Conservation (phyloP, 257 asterid genomes). For the Solanum habrochaites region DNA sequence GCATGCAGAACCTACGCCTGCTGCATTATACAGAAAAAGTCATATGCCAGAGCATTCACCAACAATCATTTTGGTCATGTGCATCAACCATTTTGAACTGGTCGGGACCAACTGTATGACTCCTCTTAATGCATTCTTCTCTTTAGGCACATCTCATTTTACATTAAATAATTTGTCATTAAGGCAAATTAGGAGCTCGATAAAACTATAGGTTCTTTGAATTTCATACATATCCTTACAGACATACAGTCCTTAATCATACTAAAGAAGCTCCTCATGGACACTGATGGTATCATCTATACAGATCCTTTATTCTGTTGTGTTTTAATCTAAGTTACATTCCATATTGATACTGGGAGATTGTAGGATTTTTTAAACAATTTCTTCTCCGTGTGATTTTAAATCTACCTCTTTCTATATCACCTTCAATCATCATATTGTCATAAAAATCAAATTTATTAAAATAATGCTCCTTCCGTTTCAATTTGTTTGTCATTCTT, state of each 20-base stretch:
- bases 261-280: background rate
- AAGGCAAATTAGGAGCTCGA: background rate
- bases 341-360: background rate
- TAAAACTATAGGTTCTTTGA: background rate
- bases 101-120: background rate
- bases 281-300: background rate
- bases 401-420: background rate
- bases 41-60: background rate
- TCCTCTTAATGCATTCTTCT: background rate
- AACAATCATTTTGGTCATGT: background rate
- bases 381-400: background rate
- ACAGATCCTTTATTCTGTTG: background rate
- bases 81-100: background rate
- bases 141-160: background rate
- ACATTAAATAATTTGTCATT: background rate
- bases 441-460: background rate
- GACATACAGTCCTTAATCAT: background rate
- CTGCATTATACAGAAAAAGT: background rate
- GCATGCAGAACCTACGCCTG: background rate
- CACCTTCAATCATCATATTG: background rate
- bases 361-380: background rate
- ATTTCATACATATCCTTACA: background rate
- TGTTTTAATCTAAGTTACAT: background rate
- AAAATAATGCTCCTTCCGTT: background rate
- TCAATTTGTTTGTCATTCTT: background rate